phyloP scores from a whole-genome alignment of 345 rosid species.

The Eucalyptus camaldulensis region DNA sequence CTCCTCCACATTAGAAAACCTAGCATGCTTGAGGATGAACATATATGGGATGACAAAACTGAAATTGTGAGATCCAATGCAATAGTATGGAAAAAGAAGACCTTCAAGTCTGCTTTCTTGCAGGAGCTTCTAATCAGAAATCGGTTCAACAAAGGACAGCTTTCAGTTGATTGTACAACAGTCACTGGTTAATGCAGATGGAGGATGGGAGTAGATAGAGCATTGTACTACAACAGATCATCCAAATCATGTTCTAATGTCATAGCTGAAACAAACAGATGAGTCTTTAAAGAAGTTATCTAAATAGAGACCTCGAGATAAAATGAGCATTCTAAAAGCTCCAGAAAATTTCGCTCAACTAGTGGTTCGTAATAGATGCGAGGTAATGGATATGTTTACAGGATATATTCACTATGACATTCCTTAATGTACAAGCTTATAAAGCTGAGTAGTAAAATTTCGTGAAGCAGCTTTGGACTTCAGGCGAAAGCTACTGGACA shows the following conservation, averaged over 20 bases:
- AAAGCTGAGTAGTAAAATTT: not conserved
- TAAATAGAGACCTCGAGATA: not conserved
- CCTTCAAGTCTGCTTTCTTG: not conserved
- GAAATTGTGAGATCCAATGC: not conserved
- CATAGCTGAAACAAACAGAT: not conserved
- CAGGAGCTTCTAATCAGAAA: not conserved
- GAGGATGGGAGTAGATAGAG: not conserved
- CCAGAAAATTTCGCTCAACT: not conserved
- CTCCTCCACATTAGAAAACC: not conserved
- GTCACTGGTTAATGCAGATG: fast-evolving
- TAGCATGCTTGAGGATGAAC: not conserved
- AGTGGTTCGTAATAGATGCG: not conserved
- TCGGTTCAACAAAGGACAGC: not conserved
- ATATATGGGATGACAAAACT: not conserved
- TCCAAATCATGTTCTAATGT: not conserved
- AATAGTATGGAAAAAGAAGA: not conserved
- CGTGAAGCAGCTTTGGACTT: not conserved
- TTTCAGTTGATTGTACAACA: not conserved
- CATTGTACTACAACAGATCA: not conserved
- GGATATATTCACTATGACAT: not conserved
- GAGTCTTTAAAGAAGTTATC: not conserved
- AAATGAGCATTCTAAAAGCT: not conserved
- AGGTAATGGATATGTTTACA: not conserved
- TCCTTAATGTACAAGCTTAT: not conserved
- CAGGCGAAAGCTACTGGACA: not conserved